A percentile compares a stretch with the other conserved stretches of the same genome.
Evolutionary conservation across 805 yeast genomes (phyloP).

Genomic region (Schwanniomyces sp.): DNA sequence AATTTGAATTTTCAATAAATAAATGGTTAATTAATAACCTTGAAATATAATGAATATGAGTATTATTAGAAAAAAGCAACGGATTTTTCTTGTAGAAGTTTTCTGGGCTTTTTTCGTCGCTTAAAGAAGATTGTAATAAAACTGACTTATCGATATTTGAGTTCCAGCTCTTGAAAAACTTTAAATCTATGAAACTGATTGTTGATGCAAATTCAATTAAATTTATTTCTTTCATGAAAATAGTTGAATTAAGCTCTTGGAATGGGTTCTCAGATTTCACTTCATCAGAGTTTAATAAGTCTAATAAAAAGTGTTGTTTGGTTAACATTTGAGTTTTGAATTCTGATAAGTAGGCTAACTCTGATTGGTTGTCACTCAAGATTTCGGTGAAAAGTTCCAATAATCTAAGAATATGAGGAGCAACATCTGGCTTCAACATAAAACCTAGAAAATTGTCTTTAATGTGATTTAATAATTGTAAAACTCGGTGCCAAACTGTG

Average conservation of each 20-base stretch:
- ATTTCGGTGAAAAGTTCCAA: slow-evolving; percentile 38
- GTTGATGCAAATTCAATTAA: slow-evolving; percentile 58
- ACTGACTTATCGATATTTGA: slow-evolving; percentile 78
- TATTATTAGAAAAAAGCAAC: slow-evolving; percentile 64
- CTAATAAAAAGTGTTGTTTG: slow-evolving; percentile 44
- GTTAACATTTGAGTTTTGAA: slow-evolving; percentile 54
- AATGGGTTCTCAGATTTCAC: slow-evolving; percentile 19
- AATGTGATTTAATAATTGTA: slow-evolving; percentile 54
- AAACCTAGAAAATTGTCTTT: slow-evolving; percentile 65
- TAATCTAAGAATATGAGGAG: slow-evolving; percentile 56
- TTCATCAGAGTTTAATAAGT: slow-evolving; percentile 20
- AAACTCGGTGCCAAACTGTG: slow-evolving; percentile 50
- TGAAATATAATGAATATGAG: slow-evolving; percentile 76
- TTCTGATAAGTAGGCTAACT: slow-evolving; percentile 37
- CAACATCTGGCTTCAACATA: slow-evolving; percentile 61
- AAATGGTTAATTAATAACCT: slow-evolving; percentile 68
- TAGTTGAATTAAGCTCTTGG: slow-evolving; percentile 34
- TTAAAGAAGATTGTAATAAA: slow-evolving; percentile 54
- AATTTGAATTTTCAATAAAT: slow-evolving; percentile 46
- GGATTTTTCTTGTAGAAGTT: slow-evolving; percentile 63
- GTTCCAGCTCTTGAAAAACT: slow-evolving; percentile 70
- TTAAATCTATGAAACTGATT: slow-evolving; percentile 65
- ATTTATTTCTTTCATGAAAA: slow-evolving; percentile 54
- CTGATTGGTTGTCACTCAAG: slow-evolving; percentile 7
- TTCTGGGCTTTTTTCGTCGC: slow-evolving; percentile 18